A percentile compares a stretch with the other conserved stretches of the same genome.
These are phyloP conservation scores for Metschnikowia lunata DNA, from an alignment of 805 yeast species.

Conservation along the genomic window DNA sequence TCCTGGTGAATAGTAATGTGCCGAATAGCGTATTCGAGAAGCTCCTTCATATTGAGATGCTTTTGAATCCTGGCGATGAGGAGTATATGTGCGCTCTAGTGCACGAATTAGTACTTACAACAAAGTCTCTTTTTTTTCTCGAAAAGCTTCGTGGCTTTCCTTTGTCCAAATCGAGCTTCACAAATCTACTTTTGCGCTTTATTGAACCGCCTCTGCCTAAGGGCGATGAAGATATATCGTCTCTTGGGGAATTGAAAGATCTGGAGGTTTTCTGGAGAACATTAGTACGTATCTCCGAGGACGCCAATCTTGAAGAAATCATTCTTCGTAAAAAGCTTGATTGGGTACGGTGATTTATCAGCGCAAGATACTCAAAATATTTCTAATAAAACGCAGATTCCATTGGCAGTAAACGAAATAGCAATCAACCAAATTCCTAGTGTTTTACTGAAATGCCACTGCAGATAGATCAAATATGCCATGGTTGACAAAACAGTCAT, in stretches of 20 bases:
- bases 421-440: slow-evolving; percentile 20
- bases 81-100: slow-evolving; percentile 9
- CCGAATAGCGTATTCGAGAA: slow-evolving; percentile 38
- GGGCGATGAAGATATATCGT: background rate
- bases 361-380: background rate
- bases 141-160: slow-evolving; percentile 1
- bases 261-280: slow-evolving; percentile 1
- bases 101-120: slow-evolving; percentile 2
- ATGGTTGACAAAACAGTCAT: slow-evolving; percentile 21
- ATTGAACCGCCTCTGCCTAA: background rate
- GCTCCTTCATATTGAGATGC: slow-evolving; percentile 39
- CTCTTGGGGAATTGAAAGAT: background rate
- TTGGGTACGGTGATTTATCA: background rate
- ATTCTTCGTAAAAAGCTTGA: background rate
- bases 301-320: slow-evolving; percentile 1
- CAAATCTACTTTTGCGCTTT: background rate
- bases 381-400: slow-evolving; percentile 4
- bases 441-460: slow-evolving; percentile 31
- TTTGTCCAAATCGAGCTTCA: background rate
- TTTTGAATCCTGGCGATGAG: slow-evolving; percentile 24
- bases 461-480: slow-evolving; percentile 27
- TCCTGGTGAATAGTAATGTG: slow-evolving; percentile 18
- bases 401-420: slow-evolving; percentile 6
- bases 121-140: slow-evolving; percentile 1
- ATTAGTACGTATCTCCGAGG: background rate